Conservation (phyloP, 2,329 filamentous ascomycete genomes). For the Fusarium begoniae region DNA sequence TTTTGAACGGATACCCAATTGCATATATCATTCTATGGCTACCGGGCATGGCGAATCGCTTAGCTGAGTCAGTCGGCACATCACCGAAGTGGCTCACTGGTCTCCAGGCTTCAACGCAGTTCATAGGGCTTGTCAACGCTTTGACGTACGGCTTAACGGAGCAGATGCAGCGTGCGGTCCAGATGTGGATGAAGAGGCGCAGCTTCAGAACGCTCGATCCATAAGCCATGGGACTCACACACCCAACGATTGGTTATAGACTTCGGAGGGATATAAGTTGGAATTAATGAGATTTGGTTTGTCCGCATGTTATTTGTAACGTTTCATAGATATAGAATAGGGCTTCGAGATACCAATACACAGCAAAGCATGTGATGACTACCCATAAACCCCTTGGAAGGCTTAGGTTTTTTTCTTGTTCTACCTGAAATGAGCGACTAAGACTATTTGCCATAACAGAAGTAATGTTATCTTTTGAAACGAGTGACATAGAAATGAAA, state of each 20-base stretch:
- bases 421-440: neutral
- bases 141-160: neutral
- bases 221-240: fast-evolving
- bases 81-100: neutral
- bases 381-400: fast-evolving
- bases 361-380: fast-evolving
- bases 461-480: neutral
- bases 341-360: neutral
- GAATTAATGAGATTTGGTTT: neutral
- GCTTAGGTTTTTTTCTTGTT: fast-evolving
- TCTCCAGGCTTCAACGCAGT: neutral
- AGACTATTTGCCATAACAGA: neutral
- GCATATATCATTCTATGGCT: neutral
- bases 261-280: fast-evolving
- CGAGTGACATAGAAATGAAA: neutral
- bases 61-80: neutral
- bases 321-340: no score
- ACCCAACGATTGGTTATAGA: neutral
- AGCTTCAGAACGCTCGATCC: neutral
- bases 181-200: neutral
- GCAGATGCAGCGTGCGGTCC: neutral
- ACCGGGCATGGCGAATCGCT: neutral
- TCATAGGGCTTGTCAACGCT: neutral
- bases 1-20: neutral
- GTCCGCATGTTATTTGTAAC: fast-evolving